Percentiles rank a stretch among this genome's conserved stretches.
Conservation (phyloP, 1,139 yeast species). For the Protomyces macrosporus region DNA sequence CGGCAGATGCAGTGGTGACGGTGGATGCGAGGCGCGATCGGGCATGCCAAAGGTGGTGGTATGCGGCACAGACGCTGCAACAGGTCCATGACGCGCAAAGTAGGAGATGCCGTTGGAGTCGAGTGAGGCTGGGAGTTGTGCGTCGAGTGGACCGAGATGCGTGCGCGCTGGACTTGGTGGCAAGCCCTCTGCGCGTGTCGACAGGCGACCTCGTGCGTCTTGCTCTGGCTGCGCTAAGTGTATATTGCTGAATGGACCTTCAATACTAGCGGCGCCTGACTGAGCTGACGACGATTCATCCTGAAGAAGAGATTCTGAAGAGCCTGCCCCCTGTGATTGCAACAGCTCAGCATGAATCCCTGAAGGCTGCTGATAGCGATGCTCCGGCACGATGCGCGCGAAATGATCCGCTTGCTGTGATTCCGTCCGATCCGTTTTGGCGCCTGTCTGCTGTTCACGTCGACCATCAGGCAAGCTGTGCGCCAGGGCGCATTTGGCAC, state of each 20-base stretch:
- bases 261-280: background rate
- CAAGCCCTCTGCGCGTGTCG: background rate
- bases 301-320: background rate
- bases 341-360: constrained; percentile 21
- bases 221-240: background rate
- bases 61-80: constrained; percentile 34
- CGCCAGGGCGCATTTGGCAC: constrained; percentile 28
- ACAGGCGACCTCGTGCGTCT: too few relatives aligned
- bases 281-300: background rate
- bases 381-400: constrained; percentile 19
- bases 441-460: constrained; percentile 42
- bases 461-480: constrained; percentile 74
- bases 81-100: constrained; percentile 33
- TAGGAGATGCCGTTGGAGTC: constrained; percentile 33
- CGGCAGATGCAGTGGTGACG: constrained; percentile 9
- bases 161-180: background rate
- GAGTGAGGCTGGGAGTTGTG: constrained; percentile 32
- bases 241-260: background rate
- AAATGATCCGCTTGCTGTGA: background rate
- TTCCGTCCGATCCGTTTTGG: background rate
- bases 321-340: constrained; percentile 4
- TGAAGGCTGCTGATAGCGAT: constrained; percentile 5
- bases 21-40: constrained; percentile 13
- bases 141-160: constrained; percentile 31
- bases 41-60: constrained; percentile 29